Evolutionary conservation across 2,329 filamentous ascomycete species (phyloP), one percentile per base, ranked within the genome.

Genomic region (Atkinsonella texensis): DNA sequence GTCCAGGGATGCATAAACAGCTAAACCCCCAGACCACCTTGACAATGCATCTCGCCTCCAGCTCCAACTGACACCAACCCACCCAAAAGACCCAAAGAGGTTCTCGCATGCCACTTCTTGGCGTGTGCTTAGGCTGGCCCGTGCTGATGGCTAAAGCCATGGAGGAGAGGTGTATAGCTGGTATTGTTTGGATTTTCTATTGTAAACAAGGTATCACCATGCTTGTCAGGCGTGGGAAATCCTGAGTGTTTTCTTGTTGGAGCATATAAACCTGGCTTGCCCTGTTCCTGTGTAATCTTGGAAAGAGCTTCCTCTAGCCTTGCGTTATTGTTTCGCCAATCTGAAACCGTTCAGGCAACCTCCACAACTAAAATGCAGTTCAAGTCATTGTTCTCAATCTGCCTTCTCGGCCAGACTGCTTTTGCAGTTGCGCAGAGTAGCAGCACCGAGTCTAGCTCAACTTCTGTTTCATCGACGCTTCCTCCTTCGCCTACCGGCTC

Each of bases 401-500:
- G 51, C 46, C 53, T 57, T 9, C 18, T 57, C 28, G 49, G 55
- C 47, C 50, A 54, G 50, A 52, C 49, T 38, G 55, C 38, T 7
- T 28, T 54, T 17, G 49, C 35, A 5, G 45, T 48, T 8, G 55
- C 49, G 38, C 53, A 53, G 49, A 43, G 45, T 18, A 52, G 18
- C 11, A 28, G 7, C 2, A 12, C 38, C 2, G 40, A n/a, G 13
- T 20, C 50, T 18, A 11, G 28, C 32, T 39, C 48, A 13, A n/a
- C 45, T 5, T 43, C 49, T 28, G 28, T 38, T 10, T 41, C 42
- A 33, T 48, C 49, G 39, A 48, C 47, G n/a, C 32, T 57, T 51
- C 55, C 53, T 9, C 57, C 56, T 23, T 59, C 57, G 23, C 57
- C 56, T 3, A 58, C 56, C 0, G 52, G 50, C 4, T 57, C 55